Conservation (phyloP, 2,329 filamentous ascomycete genomes). For the Alternaria postmessia region DNA sequence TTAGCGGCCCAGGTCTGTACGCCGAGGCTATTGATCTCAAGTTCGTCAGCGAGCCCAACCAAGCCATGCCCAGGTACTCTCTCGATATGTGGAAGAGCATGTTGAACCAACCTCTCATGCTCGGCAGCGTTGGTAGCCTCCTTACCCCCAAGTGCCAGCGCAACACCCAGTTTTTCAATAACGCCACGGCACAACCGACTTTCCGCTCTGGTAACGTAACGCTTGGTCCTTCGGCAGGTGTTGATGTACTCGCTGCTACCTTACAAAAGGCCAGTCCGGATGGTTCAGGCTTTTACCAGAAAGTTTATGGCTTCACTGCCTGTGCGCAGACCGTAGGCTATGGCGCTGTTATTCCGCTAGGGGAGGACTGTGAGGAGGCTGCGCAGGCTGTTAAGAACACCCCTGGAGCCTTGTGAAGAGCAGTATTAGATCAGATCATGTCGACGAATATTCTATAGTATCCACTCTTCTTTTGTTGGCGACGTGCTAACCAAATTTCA, state of each 20-base stretch:
- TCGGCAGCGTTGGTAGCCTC: not conserved
- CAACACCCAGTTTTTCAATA: slow-evolving; percentile 17
- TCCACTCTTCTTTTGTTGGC: not conserved
- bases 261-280: slow-evolving; percentile 13
- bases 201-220: slow-evolving; percentile 18
- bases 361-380: slow-evolving; percentile 22
- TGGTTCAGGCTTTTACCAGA: slow-evolving; percentile 9
- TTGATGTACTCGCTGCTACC: not conserved
- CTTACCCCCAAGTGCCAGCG: slow-evolving; percentile 15
- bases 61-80: slow-evolving; percentile 7
- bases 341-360: slow-evolving; percentile 9
- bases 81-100: slow-evolving; percentile 12
- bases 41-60: slow-evolving; percentile 11
- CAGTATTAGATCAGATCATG: not conserved
- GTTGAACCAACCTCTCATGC: slow-evolving; percentile 17
- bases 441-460: not conserved
- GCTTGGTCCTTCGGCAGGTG: slow-evolving; percentile 16
- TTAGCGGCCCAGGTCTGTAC: slow-evolving; percentile 15
- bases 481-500: not conserved
- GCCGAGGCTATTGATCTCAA: slow-evolving; percentile 17
- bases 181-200: slow-evolving; percentile 14
- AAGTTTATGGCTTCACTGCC: slow-evolving; percentile 17
- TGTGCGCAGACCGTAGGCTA: slow-evolving; percentile 22
- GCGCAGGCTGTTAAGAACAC: slow-evolving; percentile 8
- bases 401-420: slow-evolving; percentile 12